Evolutionary conservation across 257 asterid species (phyloP).

Genomic region (Salvia hispanica): DNA sequence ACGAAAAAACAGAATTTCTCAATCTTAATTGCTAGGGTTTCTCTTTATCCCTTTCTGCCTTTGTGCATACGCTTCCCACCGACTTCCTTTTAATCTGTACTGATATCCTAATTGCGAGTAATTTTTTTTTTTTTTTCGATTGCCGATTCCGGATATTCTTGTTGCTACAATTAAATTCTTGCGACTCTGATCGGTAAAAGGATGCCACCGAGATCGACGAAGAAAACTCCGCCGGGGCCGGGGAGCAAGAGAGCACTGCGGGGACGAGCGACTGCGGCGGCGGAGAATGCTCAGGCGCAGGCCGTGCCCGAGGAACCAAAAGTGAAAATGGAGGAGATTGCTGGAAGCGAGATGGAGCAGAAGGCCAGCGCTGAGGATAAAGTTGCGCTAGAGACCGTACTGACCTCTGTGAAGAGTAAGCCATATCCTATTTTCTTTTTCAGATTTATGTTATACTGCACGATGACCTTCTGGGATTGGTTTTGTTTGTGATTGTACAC

Average conservation of each 20-base stretch:
- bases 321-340: constrained; percentile 41
- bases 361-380: constrained; percentile 26
- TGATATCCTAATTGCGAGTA: neutral
- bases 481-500: no score
- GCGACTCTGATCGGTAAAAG: constrained; percentile 16
- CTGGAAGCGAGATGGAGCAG: constrained; percentile 14
- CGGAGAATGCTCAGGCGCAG: constrained; percentile 35
- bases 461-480: no score
- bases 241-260: constrained; percentile 67
- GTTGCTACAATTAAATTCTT: neutral
- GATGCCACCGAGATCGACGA: constrained; percentile 77
- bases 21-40: constrained; percentile 37
- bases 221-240: constrained; percentile 74
- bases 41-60: constrained; percentile 13
- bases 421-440: no score
- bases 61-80: neutral
- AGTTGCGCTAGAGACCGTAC: constrained; percentile 32
- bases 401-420: neutral
- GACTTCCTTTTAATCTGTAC: neutral
- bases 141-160: neutral
- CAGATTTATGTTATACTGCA: no score
- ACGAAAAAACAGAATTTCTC: constrained; percentile 14
- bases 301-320: constrained; percentile 37
- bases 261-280: constrained; percentile 43
- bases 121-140: neutral